Percentiles rank a stretch among this genome's conserved stretches.
phyloP scores from a whole-genome alignment of 768 basidiomycete species.

The Panaeolus papilionaceus region DNA sequence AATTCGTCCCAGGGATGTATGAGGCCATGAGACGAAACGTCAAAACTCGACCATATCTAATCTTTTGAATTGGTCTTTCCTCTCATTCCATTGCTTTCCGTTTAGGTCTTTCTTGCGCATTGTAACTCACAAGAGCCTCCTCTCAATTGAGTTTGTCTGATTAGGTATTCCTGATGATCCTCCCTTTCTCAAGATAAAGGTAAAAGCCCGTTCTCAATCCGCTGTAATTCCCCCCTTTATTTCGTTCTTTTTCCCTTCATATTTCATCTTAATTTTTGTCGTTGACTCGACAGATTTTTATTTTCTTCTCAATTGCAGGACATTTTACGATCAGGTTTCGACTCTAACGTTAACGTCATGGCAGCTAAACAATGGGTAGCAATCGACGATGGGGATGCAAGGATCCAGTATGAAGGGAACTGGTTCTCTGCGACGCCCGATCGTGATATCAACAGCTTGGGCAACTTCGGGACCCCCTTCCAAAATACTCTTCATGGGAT shows the following conservation, averaged over 20 bases:
- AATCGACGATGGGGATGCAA: neutral
- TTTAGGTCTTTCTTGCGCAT: neutral
- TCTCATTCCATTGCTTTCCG: neutral
- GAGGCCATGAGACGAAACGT: too few species aligned
- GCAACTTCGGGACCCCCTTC: conserved; percentile 40
- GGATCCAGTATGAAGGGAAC: neutral
- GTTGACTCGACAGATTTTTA: neutral
- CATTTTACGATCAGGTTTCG: neutral
- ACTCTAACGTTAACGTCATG: neutral
- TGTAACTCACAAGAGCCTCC: neutral
- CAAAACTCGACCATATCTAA: too few species aligned
- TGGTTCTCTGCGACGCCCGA: conserved; percentile 4
- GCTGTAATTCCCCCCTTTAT: neutral
- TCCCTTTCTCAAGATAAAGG: neutral
- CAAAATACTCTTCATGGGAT: conserved; percentile 38
- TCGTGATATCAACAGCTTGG: conserved; percentile 25
- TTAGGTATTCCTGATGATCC: neutral
- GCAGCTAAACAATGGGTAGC: neutral
- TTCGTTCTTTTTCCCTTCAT: neutral
- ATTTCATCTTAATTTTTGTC: neutral
- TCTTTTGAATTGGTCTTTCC: too few species aligned
- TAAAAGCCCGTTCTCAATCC: neutral
- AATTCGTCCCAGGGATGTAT: too few species aligned
- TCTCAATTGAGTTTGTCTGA: conserved; percentile 5
- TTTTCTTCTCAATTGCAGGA: neutral